Conservation (phyloP, 2,329 filamentous ascomycete species). For the Chaetomiaceae sp. region DNA sequence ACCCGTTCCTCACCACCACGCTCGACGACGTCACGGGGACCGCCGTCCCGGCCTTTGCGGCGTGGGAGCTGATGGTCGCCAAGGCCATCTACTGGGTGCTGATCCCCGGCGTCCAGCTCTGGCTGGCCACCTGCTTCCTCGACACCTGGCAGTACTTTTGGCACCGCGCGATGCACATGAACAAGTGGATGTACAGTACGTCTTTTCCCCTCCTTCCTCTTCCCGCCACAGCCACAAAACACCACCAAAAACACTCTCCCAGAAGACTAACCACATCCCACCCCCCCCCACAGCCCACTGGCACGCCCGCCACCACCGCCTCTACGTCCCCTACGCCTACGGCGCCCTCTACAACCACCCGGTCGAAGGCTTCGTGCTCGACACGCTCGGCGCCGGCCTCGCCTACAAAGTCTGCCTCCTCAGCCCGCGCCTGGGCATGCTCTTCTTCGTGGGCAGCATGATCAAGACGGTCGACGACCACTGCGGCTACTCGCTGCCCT, state of each 20-base stretch:
- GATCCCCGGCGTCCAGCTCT: conserved; percentile 74
- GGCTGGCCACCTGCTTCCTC: conserved; percentile 67
- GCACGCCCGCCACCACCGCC: conserved; percentile 90
- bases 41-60: conserved; percentile 66
- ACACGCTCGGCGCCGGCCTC: conserved; percentile 81
- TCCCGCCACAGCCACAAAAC: conserved; percentile 37
- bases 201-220: conserved; percentile 24
- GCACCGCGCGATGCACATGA: conserved; percentile 94
- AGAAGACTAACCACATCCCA: conserved; percentile 29
- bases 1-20: conserved; percentile 63
- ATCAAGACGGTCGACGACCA: conserved; percentile 98
- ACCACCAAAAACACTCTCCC: too few species aligned
- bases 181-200: conserved; percentile 94
- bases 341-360: conserved; percentile 97
- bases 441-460: conserved; percentile 82
- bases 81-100: conserved; percentile 73
- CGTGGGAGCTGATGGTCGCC: conserved; percentile 74
- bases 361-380: conserved; percentile 86
- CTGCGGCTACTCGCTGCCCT: conserved; percentile 92
- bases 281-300: conserved; percentile 59
- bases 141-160: conserved; percentile 99
- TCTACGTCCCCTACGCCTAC: conserved; percentile 97
- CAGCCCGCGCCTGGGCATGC: conserved; percentile 80
- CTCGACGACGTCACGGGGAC: conserved; percentile 48
- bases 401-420: conserved; percentile 77